phyloP scores from a whole-genome alignment of 495 filamentous ascomycete species.

The Diplogelasinospora grovesii region DNA sequence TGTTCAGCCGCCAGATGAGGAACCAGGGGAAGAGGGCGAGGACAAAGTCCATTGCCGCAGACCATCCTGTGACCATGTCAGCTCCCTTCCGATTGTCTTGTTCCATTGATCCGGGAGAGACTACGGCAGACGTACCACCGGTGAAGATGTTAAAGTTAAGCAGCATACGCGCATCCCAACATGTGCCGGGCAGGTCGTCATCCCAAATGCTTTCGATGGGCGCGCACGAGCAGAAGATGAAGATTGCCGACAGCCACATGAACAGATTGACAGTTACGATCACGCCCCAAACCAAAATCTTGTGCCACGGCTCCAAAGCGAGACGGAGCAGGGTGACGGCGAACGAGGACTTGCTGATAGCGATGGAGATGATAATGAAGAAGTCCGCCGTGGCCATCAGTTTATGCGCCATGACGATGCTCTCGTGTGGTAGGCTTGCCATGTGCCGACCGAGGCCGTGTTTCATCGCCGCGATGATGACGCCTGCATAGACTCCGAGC shows the following conservation, averaged over 20 bases:
- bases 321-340: slow-evolving; percentile 14
- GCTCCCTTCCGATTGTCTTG: not conserved
- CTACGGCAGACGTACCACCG: not conserved
- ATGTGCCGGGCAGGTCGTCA: not conserved
- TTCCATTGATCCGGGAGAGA: not conserved
- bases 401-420: not conserved
- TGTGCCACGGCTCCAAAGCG: slow-evolving; percentile 1
- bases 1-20: slow-evolving; percentile 13
- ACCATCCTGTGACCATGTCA: slow-evolving; percentile 1
- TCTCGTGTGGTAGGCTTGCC: not conserved
- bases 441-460: slow-evolving; percentile 1
- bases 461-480: not conserved
- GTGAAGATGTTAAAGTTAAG: not conserved
- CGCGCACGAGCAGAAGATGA: slow-evolving; percentile 2
- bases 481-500: not conserved
- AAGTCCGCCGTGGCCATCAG: not conserved
- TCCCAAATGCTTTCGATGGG: not conserved
- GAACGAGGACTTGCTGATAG: slow-evolving; percentile 7
- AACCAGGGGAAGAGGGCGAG: slow-evolving; percentile 16
- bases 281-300: slow-evolving; percentile 5
- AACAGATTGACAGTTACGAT: slow-evolving; percentile 11
- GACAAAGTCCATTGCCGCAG: slow-evolving; percentile 12
- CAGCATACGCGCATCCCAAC: not conserved
- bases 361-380: not conserved
- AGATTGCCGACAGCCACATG: not conserved